phyloP scores from a whole-genome alignment of 805 yeast species.

The Cyberlindnera xishuangbannaensis region DNA sequence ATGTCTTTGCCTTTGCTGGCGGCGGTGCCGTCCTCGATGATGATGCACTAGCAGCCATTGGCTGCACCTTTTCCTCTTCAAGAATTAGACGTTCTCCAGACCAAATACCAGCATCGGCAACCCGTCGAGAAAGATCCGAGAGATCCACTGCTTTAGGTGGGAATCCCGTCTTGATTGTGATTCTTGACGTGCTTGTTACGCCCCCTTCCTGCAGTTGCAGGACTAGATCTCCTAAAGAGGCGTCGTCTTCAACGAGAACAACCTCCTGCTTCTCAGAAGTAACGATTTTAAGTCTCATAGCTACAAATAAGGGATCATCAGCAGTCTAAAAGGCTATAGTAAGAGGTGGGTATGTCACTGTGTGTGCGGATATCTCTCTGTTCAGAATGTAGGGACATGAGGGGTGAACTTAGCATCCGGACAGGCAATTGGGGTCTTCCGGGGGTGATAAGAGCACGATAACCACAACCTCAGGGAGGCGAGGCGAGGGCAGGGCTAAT shows the following conservation, averaged over 20 bases:
- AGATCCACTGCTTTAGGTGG: constrained; percentile 49
- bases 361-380: too few relatives aligned
- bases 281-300: constrained; percentile 38
- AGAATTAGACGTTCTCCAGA: constrained; percentile 56
- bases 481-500: too few relatives aligned
- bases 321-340: too few relatives aligned
- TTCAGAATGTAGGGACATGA: too few relatives aligned
- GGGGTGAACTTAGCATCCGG: too few relatives aligned
- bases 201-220: constrained; percentile 11
- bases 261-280: constrained; percentile 26
- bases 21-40: too few relatives aligned
- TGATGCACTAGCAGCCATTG: too few relatives aligned
- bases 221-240: constrained; percentile 31
- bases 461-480: too few relatives aligned
- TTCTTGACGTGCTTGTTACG: constrained; percentile 5
- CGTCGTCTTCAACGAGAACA: constrained; percentile 31
- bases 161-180: constrained; percentile 45
- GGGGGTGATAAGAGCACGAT: too few relatives aligned
- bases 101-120: constrained; percentile 41
- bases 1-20: background rate
- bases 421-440: too few relatives aligned
- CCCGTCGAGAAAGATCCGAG: constrained; percentile 14
- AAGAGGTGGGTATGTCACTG: too few relatives aligned
- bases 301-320: too few relatives aligned
- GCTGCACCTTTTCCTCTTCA: constrained; percentile 14